Percentiles rank a stretch among this genome's conserved stretches.
phyloP scores from a whole-genome alignment of 2,329 filamentous ascomycete genomes.

The Xylaria polymorpha region DNA sequence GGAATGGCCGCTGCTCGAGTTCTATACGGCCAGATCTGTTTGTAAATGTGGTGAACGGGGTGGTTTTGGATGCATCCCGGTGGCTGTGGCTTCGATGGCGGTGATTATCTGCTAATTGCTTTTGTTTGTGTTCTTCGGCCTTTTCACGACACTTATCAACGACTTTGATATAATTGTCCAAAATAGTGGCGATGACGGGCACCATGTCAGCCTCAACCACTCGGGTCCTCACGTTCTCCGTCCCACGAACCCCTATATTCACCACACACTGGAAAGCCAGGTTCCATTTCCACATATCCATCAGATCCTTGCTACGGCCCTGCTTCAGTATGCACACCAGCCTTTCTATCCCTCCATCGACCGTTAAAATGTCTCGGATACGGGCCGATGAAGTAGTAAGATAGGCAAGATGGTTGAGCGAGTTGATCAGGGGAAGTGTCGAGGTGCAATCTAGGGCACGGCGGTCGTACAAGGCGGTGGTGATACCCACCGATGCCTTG shows the following conservation, averaged over 20 bases:
- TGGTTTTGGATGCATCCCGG: constrained; percentile 59
- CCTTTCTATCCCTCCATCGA: constrained; percentile 97
- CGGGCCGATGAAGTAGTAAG: constrained; percentile 97
- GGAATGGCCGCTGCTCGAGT: constrained; percentile 69
- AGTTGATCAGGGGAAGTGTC: constrained; percentile 97
- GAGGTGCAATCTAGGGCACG: constrained; percentile 98
- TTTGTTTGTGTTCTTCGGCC: constrained; percentile 83
- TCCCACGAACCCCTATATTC: constrained; percentile 96
- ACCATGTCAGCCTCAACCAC: constrained; percentile 99
- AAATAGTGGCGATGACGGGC: constrained; percentile 95
- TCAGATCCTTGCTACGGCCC: constrained; percentile 95
- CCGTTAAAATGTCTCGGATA: constrained; percentile 96
- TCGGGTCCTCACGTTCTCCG: constrained; percentile 90
- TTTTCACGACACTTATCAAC: constrained; percentile 91
- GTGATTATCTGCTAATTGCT: constrained; percentile 67
- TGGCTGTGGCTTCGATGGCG: constrained; percentile 64
- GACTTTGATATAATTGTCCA: constrained; percentile 98
- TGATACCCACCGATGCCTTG: constrained; percentile 99
- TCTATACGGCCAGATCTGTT: constrained; percentile 66
- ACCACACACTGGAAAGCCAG: constrained; percentile 98
- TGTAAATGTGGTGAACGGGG: constrained; percentile 67
- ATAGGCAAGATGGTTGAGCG: constrained; percentile 97
- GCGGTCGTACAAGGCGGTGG: constrained; percentile 96
- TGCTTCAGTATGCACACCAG: constrained; percentile 98
- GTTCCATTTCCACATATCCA: constrained; percentile 99